A percentile compares a stretch with the other conserved stretches of the same genome.
These are phyloP conservation scores for Coniochaeta hoffmannii DNA, from an alignment of 2,329 filamentous ascomycete genomes.

Conservation along the genomic window DNA sequence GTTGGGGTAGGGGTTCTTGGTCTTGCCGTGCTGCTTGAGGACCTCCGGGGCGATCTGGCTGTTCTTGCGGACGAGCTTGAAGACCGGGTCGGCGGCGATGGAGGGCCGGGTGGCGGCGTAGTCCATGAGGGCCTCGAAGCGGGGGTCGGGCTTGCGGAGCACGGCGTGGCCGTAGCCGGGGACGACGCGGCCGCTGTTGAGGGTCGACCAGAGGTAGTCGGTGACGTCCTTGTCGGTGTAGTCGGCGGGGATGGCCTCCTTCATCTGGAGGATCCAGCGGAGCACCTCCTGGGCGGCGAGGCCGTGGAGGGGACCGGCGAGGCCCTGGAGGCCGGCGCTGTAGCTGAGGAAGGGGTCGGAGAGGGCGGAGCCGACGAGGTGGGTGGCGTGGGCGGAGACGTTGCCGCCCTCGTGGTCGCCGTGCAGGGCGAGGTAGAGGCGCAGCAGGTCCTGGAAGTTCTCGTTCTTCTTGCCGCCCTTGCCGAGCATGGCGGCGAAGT, in stretches of 20 bases:
- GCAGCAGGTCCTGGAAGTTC: constrained; percentile 90
- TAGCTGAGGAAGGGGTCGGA: constrained; percentile 95
- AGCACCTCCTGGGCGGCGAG: constrained; percentile 95
- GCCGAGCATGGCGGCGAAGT: constrained; percentile 94
- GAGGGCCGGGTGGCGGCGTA: constrained; percentile 80
- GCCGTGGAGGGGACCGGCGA: constrained; percentile 86
- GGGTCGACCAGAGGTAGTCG: constrained; percentile 84
- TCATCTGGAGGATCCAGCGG: constrained; percentile 95
- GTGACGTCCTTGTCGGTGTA: constrained; percentile 78
- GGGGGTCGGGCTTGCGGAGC: constrained; percentile 91
- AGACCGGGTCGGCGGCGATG: constrained; percentile 81
- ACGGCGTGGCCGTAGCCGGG: constrained; percentile 95
- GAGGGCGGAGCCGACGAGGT: constrained; percentile 89
- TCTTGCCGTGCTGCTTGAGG: constrained; percentile 93
- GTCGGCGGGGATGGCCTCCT: constrained; percentile 70
- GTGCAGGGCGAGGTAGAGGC: constrained; percentile 91
- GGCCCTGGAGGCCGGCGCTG: constrained; percentile 88
- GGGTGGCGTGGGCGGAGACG: constrained; percentile 90
- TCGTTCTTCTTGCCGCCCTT: constrained; percentile 83
- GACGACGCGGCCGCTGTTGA: constrained; percentile 89
- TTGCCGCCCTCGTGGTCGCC: constrained; percentile 98
- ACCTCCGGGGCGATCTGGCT: constrained; percentile 85
- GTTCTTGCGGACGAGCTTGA: constrained; percentile 90
- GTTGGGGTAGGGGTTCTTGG: constrained; percentile 96
- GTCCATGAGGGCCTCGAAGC: constrained; percentile 94